A percentile compares a stretch with the other conserved stretches of the same genome.
Conservation (phyloP, 257 asterid genomes). For the Lycium ferocissimum region DNA sequence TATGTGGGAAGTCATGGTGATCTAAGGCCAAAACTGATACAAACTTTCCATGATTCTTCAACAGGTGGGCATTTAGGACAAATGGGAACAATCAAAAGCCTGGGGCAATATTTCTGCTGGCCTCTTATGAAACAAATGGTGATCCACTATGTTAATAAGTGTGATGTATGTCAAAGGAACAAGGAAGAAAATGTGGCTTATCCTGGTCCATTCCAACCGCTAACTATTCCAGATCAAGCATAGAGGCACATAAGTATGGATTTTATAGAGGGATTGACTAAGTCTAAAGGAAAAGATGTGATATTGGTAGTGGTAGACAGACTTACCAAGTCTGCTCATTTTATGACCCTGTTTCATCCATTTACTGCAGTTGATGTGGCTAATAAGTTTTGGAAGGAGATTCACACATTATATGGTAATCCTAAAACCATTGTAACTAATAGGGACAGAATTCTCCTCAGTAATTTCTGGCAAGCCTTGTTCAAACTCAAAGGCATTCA, state of each 20-base stretch:
- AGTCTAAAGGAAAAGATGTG: background rate
- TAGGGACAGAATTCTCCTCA: background rate
- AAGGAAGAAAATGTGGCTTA: background rate
- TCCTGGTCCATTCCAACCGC: background rate
- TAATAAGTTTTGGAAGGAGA: background rate
- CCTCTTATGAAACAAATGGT: background rate
- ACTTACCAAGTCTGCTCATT: background rate
- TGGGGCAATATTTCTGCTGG: too few relatives aligned
- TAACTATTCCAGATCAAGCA: background rate
- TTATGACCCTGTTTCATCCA: background rate
- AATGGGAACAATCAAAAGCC: background rate
- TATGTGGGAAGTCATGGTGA: background rate
- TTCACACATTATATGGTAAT: too few relatives aligned
- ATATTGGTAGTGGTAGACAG: background rate
- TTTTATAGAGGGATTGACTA: background rate
- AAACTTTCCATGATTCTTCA: background rate
- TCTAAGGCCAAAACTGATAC: background rate
- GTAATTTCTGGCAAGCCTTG: background rate
- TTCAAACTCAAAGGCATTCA: background rate
- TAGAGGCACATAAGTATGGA: background rate
- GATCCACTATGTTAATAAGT: background rate
- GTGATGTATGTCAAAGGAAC: background rate
- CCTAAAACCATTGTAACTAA: background rate
- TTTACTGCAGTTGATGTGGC: background rate
- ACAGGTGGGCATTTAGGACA: background rate